Base-by-base conservation (phyloP, 441 rosid species). In the Kokia cookei region DNA sequence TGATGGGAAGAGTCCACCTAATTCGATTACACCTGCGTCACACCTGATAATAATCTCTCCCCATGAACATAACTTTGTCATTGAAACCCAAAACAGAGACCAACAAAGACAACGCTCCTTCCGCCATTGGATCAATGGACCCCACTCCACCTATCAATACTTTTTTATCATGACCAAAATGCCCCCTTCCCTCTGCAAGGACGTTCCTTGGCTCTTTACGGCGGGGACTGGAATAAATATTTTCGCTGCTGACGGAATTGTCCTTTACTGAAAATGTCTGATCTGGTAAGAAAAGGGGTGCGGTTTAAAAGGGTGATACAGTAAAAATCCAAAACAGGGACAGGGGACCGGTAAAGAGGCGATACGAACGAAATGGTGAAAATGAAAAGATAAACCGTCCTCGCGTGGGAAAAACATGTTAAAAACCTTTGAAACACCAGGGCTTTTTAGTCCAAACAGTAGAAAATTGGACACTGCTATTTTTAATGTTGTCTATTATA, bases 281-380 rank as follows among this genome's bases (percentile, higher is more conserved):
- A 54, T 59, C 63, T 13, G 63, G 29, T 11, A 4, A 11, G 67
- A 63, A 50, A 6, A 9, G 3, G 60, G 15, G 2, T 32, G 14
- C 5, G 2, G 17, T 66, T 47, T 68, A 59, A 27, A 27, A 58
- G 55, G 87, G 74, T 13, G 12, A 7, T 68, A 81, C 45, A 54
- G 84, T 76, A 73, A 76, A 72, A 54, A 17, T 72, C 63, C 3
- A 7, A 17, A 7, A 2, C 22, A 11, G 15, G 15, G 78, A 77
- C 75, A 78, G 76, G 48, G 48, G 1, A 78, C 68, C 79, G 74
- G 66, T 42, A 81, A 83, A 82, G 80, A 75, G 59, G 84, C 77
- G 75, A 83, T 77, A 6, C 8, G 40, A 53, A 79, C 67, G 88
- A 86, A 79, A 81, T 74, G 84, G 82, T 51, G 77, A 84, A 82